A percentile compares a stretch with the other conserved stretches of the same genome.
Evolutionary conservation across 2,329 filamentous ascomycete genomes (phyloP).

Genomic region (Fusarium subtropicale): DNA sequence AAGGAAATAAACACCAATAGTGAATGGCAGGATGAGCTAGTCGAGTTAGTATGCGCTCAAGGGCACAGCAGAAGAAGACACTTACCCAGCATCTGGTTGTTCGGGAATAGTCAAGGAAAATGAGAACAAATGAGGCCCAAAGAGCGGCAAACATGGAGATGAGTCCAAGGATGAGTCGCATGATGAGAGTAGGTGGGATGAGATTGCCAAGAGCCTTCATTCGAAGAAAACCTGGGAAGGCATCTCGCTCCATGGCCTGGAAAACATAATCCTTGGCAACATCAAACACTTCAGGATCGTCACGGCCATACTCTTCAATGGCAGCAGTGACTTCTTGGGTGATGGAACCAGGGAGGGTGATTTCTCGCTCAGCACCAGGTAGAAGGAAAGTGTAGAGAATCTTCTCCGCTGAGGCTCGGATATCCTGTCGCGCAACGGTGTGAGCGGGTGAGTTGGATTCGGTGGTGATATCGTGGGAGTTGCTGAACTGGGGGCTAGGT

Average conservation of each 20-base stretch:
- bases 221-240: constrained; percentile 95
- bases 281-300: constrained; percentile 97
- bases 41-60: constrained; percentile 20
- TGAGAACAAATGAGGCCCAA: constrained; percentile 93
- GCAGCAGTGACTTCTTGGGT: constrained; percentile 85
- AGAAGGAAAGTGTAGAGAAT: constrained; percentile 98
- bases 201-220: constrained; percentile 96
- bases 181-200: constrained; percentile 88
- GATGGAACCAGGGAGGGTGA: constrained; percentile 89
- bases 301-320: constrained; percentile 90
- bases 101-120: constrained; percentile 85
- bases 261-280: constrained; percentile 99
- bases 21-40: constrained; percentile 85
- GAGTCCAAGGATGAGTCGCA: constrained; percentile 86
- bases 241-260: constrained; percentile 99
- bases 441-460: constrained; percentile 87
- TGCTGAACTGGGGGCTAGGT: constrained; percentile 69
- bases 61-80: constrained; percentile 30
- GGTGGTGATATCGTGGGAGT: constrained; percentile 70
- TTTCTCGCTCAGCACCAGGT: constrained; percentile 95
- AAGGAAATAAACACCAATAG: constrained; percentile 87
- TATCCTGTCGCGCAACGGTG: constrained; percentile 87
- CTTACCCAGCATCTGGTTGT: constrained; percentile 85
- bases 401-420: constrained; percentile 94
- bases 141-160: constrained; percentile 87